A percentile compares a stretch with the other conserved stretches of the same genome.
These are phyloP conservation scores for Mycosarcoma mackinlayi DNA, from an alignment of 1,284 basidiomycete genomes.

Conservation along the genomic window DNA sequence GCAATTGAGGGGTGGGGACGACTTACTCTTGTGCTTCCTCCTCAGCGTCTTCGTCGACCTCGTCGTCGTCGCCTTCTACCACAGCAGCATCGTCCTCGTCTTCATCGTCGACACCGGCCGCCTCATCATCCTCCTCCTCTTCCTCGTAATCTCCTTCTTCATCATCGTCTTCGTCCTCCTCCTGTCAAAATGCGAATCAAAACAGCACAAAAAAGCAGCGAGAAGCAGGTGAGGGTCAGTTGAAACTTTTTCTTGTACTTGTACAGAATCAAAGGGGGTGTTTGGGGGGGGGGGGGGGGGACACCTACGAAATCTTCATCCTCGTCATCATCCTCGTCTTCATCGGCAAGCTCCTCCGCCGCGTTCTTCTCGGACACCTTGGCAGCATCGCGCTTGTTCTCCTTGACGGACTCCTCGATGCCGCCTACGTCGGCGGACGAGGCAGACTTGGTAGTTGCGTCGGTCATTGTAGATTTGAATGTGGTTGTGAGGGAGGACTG, in stretches of 20 bases:
- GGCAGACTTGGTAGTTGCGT: conserved; percentile 11
- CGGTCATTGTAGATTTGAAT: conserved; percentile 27
- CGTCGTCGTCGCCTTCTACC: conserved; percentile 26
- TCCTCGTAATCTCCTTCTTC: conserved; percentile 32
- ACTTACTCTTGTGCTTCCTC: conserved; percentile 35
- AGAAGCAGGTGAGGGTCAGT: background rate
- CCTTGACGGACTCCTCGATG: conserved; percentile 38
- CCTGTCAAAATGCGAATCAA: background rate
- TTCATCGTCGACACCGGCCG: conserved; percentile 20
- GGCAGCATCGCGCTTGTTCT: conserved; percentile 41
- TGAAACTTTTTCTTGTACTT: no score
- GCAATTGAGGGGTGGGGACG: background rate
- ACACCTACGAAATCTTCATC: conserved; percentile 44
- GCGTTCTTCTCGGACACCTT: conserved; percentile 27
- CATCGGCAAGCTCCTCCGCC: conserved; percentile 20
- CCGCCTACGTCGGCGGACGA: conserved; percentile 3
- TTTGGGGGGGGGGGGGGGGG: no score
- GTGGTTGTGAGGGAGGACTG: background rate
- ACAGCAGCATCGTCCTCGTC: conserved; percentile 37
- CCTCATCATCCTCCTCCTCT: conserved; percentile 26
- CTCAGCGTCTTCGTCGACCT: conserved; percentile 37
- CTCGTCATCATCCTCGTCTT: conserved; percentile 41
- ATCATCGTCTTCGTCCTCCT: conserved; percentile 40
- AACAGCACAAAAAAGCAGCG: background rate
- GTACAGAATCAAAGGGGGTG: background rate